A percentile compares a stretch with the other conserved stretches of the same genome.
These are phyloP conservation scores for Fusarium stilboides DNA, from an alignment of 2,329 filamentous ascomycete genomes.

Conservation along the genomic window DNA sequence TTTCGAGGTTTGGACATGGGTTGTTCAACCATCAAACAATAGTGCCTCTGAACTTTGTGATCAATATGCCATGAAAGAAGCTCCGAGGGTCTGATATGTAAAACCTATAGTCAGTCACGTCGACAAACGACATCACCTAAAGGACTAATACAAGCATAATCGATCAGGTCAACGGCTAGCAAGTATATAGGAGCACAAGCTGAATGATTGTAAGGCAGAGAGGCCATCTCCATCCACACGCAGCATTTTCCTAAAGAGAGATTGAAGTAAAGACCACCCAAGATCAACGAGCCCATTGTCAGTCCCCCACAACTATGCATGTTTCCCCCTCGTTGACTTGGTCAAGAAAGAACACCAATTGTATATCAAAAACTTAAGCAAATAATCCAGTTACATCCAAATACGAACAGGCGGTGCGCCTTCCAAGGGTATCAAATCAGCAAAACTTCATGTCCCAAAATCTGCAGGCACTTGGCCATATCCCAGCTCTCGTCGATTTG, in stretches of 20 bases:
- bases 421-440: conserved; percentile 54
- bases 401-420: background rate
- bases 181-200: background rate
- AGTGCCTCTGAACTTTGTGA: background rate
- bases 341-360: background rate
- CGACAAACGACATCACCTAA: background rate
- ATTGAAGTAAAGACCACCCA: background rate
- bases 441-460: conserved; percentile 58
- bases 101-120: background rate
- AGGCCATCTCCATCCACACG: no score
- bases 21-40: conserved; percentile 18
- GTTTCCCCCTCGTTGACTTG: background rate
- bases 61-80: background rate
- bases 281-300: background rate
- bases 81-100: background rate
- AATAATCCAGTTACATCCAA: conserved; percentile 1
- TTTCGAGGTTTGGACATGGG: conserved; percentile 19
- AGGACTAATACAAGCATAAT: background rate
- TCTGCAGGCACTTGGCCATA: conserved; percentile 60
- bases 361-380: background rate
- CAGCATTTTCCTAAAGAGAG: background rate
- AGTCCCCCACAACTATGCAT: background rate
- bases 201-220: no score
- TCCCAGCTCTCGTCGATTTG: conserved; percentile 62
- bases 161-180: no score